Conservation (phyloP, 2,329 filamentous ascomycete genomes). For the Clonostachys solani region DNA sequence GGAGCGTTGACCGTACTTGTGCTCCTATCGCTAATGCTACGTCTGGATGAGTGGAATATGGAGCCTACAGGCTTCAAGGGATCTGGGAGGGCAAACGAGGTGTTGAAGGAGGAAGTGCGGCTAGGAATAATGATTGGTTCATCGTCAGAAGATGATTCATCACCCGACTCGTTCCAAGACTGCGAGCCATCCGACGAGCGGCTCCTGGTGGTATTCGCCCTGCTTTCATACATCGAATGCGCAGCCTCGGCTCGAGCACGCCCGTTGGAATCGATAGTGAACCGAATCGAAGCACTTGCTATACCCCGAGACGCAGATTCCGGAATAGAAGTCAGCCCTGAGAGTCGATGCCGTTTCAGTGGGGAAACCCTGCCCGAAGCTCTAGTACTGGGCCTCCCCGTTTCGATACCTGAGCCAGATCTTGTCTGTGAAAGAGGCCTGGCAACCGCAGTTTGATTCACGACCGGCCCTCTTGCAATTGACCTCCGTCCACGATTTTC, state of each 20-base stretch:
- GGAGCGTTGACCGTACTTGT: slow-evolving; percentile 24
- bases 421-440: slow-evolving; percentile 26
- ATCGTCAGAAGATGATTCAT: slow-evolving; percentile 55
- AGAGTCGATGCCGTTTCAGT: slow-evolving; percentile 44
- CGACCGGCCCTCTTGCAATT: slow-evolving; percentile 31
- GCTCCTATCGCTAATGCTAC: slow-evolving; percentile 46
- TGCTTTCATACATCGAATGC: slow-evolving; percentile 26
- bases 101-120: slow-evolving; percentile 45
- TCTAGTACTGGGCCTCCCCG: slow-evolving; percentile 14
- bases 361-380: slow-evolving; percentile 46
- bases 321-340: slow-evolving; percentile 53
- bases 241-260: slow-evolving; percentile 53
- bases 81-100: slow-evolving; percentile 53
- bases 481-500: slow-evolving; percentile 45
- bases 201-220: slow-evolving; percentile 5
- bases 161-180: slow-evolving; percentile 18
- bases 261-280: slow-evolving; percentile 60
- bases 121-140: slow-evolving; percentile 63
- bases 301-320: slow-evolving; percentile 39
- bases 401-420: slow-evolving; percentile 8
- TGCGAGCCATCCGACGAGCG: not conserved
- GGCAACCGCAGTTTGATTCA: slow-evolving; percentile 41
- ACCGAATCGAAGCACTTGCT: slow-evolving; percentile 53
- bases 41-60: slow-evolving; percentile 40
- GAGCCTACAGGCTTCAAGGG: slow-evolving; percentile 43